Percentiles rank a stretch among this genome's conserved stretches.
These are phyloP conservation scores for Uronychia binucleata DNA, from an alignment of 73 alveolate species.

Conservation along the genomic window DNA sequence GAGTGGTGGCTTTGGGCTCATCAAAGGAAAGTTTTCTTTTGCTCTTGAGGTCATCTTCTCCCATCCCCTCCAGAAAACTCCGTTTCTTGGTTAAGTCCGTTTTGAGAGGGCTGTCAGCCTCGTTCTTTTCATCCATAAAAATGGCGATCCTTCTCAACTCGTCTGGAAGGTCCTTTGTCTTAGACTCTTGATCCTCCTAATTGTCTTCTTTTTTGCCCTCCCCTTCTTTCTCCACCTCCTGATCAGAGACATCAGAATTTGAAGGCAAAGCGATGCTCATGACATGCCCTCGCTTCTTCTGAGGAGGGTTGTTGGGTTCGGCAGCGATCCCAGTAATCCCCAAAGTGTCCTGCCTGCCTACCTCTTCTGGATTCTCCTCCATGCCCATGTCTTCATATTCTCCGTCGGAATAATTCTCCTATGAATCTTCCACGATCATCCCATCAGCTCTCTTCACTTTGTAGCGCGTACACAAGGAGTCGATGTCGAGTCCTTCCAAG, in stretches of 20 bases:
- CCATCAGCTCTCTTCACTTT: no score
- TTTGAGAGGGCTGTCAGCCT: background rate
- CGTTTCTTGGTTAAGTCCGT: background rate
- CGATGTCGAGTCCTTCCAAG: slow-evolving; percentile 25
- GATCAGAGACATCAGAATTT: background rate
- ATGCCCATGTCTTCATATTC: no score
- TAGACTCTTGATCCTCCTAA: background rate
- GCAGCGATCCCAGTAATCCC: background rate
- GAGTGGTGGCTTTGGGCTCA: background rate
- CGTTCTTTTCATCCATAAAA: background rate
- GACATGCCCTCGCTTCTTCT: slow-evolving; percentile 1
- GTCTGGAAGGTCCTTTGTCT: no score
- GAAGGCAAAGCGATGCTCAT: slow-evolving; percentile 10
- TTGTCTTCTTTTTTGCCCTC: background rate
- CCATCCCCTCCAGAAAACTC: background rate
- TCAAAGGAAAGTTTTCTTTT: background rate
- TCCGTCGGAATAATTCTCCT: no score
- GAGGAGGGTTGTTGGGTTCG: background rate
- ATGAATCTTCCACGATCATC: no score
- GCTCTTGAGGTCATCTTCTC: background rate
- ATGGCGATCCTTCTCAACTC: background rate
- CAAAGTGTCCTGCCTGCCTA: background rate
- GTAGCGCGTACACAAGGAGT: no score
- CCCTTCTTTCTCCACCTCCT: background rate
- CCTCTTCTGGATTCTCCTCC: no score